phyloP scores from a whole-genome alignment of 2,329 filamentous ascomycete genomes.

The Arthrobotrys sinensis region DNA sequence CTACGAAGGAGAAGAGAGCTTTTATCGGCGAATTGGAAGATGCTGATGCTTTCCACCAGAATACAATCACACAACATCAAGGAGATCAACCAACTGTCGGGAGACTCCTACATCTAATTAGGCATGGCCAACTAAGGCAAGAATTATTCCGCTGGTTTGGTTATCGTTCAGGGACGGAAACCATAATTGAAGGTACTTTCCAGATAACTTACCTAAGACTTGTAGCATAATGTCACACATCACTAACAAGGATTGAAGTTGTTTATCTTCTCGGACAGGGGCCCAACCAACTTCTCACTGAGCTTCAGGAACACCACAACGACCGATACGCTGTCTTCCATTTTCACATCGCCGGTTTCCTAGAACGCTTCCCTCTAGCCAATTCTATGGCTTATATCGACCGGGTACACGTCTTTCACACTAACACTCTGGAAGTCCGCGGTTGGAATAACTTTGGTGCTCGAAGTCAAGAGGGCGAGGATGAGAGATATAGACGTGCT shows the following conservation, averaged over 20 bases:
- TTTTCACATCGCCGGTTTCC: conserved; percentile 3
- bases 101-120: conserved; percentile 10
- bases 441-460: neutral
- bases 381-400: neutral
- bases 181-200: conserved; percentile 18
- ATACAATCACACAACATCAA: neutral
- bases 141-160: conserved; percentile 22
- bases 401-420: conserved; percentile 20
- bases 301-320: conserved; percentile 11
- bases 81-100: conserved; percentile 13
- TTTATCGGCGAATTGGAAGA: conserved; percentile 1
- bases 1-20: conserved; percentile 10
- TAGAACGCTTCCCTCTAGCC: neutral
- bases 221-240: too few relatives aligned
- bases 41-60: neutral
- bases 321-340: conserved; percentile 22
- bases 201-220: neutral
- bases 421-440: conserved; percentile 6
- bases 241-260: neutral
- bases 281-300: neutral
- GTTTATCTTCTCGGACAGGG: conserved; percentile 16
- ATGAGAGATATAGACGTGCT: conserved; percentile 6
- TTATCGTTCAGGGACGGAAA: neutral
- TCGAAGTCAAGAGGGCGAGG: neutral
- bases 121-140: neutral